These are phyloP conservation scores for Candolleomyces aberdarensis DNA, from an alignment of 768 basidiomycete species.

Conservation along the genomic window DNA sequence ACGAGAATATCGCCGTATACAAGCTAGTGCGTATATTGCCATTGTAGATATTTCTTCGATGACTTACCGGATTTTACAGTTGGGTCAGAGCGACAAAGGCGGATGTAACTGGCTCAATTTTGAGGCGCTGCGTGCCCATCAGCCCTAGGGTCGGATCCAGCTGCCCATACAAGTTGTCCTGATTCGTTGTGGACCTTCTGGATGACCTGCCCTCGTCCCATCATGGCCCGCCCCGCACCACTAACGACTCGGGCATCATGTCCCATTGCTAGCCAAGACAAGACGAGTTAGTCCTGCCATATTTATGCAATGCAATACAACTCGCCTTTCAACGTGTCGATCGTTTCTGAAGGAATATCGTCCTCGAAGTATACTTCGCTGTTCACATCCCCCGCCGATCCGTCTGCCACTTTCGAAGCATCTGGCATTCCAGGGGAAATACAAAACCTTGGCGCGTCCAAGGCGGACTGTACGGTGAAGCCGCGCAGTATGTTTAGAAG, in stretches of 20 bases:
- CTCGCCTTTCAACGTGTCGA: slow-evolving; percentile 67
- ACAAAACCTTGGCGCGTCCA: slow-evolving; percentile 95
- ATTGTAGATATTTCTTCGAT: not conserved
- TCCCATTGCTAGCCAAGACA: slow-evolving; percentile 66
- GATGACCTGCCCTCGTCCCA: slow-evolving; percentile 90
- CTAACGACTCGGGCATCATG: slow-evolving; percentile 68
- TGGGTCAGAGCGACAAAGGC: slow-evolving; percentile 62
- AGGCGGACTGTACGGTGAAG: slow-evolving; percentile 81
- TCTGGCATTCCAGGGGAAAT: slow-evolving; percentile 84
- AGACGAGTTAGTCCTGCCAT: not conserved
- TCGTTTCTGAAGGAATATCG: slow-evolving; percentile 58
- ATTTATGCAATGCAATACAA: not conserved
- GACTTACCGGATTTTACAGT: slow-evolving; percentile 30
- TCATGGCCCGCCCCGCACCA: slow-evolving; percentile 59
- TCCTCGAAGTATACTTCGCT: slow-evolving; percentile 91
- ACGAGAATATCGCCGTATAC: slow-evolving; percentile 72
- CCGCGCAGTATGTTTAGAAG: slow-evolving; percentile 88
- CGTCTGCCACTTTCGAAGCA: slow-evolving; percentile 10
- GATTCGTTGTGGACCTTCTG: slow-evolving; percentile 68
- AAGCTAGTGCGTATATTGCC: slow-evolving; percentile 46
- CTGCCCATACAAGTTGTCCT: slow-evolving; percentile 87
- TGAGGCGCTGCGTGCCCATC: slow-evolving; percentile 89
- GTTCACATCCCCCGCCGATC: slow-evolving; percentile 61
- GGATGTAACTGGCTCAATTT: slow-evolving; percentile 59
- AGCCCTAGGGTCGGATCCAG: slow-evolving; percentile 84